Base-by-base conservation (phyloP, 225 moss, liverwort and hornwort genomes). In the Asterella californica region DNA sequence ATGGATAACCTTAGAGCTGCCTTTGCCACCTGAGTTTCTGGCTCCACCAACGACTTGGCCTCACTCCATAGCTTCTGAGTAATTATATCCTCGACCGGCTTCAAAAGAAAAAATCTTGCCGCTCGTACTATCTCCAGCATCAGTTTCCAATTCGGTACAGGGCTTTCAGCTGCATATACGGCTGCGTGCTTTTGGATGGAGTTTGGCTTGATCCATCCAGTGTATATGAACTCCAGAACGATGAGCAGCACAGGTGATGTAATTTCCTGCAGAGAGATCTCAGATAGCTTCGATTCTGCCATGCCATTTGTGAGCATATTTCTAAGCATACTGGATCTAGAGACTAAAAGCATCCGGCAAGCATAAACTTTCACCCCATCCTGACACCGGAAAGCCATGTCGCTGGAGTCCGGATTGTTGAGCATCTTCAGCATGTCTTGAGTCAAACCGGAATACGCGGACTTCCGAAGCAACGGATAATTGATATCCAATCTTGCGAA, bases 251-350 rank as follows among this genome's bases (percentile, higher is more conserved):
- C 79, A 34, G 71, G 64, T 11, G 78, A 79, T 17, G 79, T 63
- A 36, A 83, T 75, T 64, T 74, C 54, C 1, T 71, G 83, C 24
- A 83, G 27, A 1, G 21, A 6, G 22, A 83, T 79, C 22, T 79
- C 79, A 34, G 74, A 45, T 5, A 67, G 42, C 37, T 55, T 71
- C 8, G 73, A 78, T 32, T 83, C 78, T 9, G 48, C 74, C 78
- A 83, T 83, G 4, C 83, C 83, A 55, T 65, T 79, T 22, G 62
- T 79, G 53, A 83, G 75, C 83, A 83, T 79, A 62, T 34, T 42
- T 46, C 36, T 83, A 0, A 83, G 46, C 79, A 83, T 29, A 33
- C 25, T 72, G 10, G 83, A 83, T 65, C 83, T 83, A 22, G 72
- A 48, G 0, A 79, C 79, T 22, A 83, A 47, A 0, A 83, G n/a